Base-by-base conservation (phyloP, 2,329 filamentous ascomycete genomes). In the Lachnellula hyalina region DNA sequence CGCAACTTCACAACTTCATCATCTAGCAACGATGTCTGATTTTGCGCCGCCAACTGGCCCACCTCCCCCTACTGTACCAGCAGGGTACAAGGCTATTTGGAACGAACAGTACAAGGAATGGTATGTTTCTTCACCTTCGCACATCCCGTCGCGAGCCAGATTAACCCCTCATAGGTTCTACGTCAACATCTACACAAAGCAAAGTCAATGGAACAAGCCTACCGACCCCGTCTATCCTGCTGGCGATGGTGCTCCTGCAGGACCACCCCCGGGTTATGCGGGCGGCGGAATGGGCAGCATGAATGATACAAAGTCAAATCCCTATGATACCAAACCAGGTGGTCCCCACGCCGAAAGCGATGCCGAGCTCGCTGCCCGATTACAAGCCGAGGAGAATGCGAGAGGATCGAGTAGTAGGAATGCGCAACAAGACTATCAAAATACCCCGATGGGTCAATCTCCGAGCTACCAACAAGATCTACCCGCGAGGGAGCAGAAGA, bases 101-200 rank as follows among this genome's bases (percentile, higher is more conserved):
- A 94, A 96, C 71, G 84, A 87, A 0, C 85, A 94, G 67, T 96
- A 96, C 76, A 86, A 86, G 67, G 87, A 94, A 80, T 96, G 89
- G 86, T 85, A 68, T 62, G 74, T 61, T 9, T 34, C 36, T 12
- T 34, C 52, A 19, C 21, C 28, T 35, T 19, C 21, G n/a, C n/a
- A 34, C 7, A 5, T 21, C 50, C 52, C 42, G 47, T 15, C n/a
- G 50, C n/a, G 19, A 42, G 28, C 19, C 47, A 40, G 54, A 49
- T 52, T 63, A 57, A 68, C 51, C 49, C n/a, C 17, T 21, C 34
- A 7, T 60, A 90, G 87, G 86, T 96, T 94, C 81, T 96, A 89
- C 75, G 88, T 96, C 57, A 94, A 96, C 75, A 82, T 88, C 58
- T 82, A 85, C 72, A 96, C 91, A 61, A 94, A 94, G 67, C 80